Conservation (phyloP, 2,329 filamentous ascomycete genomes). For the Ambrosiella beaveri region DNA sequence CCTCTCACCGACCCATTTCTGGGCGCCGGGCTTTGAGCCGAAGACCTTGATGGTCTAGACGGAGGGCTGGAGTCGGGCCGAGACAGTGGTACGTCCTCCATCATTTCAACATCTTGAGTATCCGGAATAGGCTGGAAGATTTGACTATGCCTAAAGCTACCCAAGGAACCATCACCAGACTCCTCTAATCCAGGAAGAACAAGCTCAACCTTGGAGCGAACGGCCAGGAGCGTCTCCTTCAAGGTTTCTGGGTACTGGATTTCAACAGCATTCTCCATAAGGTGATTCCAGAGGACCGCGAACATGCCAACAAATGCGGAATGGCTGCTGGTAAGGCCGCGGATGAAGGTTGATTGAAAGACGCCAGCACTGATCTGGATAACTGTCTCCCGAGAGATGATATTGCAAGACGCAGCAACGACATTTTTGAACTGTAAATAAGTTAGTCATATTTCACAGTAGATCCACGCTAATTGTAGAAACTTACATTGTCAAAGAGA, state of each 20-base stretch:
- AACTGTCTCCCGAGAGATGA: conserved; percentile 22
- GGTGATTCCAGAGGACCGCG: conserved; percentile 47
- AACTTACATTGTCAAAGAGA: conserved; percentile 28
- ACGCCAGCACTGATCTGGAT: conserved; percentile 30
- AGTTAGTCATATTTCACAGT: not conserved
- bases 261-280: conserved; percentile 42
- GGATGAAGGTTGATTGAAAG: conserved; percentile 37
- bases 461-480: not conserved
- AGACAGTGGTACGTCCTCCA: not conserved
- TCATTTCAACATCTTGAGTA: not conserved
- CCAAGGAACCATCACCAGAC: conserved; percentile 17
- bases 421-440: conserved; percentile 26
- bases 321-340: conserved; percentile 42
- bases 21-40: not conserved
- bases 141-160: conserved; percentile 15
- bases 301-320: conserved; percentile 33
- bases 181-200: conserved; percentile 23
- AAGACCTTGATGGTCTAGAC: not conserved
- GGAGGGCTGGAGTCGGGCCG: not conserved
- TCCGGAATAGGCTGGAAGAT: conserved; percentile 10
- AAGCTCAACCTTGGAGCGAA: conserved; percentile 37
- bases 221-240: conserved; percentile 40
- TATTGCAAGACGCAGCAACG: conserved; percentile 32
- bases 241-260: conserved; percentile 50
- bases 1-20: not conserved